phyloP scores from a whole-genome alignment of 441 rosid genomes.

The Populus trichocarpa region DNA sequence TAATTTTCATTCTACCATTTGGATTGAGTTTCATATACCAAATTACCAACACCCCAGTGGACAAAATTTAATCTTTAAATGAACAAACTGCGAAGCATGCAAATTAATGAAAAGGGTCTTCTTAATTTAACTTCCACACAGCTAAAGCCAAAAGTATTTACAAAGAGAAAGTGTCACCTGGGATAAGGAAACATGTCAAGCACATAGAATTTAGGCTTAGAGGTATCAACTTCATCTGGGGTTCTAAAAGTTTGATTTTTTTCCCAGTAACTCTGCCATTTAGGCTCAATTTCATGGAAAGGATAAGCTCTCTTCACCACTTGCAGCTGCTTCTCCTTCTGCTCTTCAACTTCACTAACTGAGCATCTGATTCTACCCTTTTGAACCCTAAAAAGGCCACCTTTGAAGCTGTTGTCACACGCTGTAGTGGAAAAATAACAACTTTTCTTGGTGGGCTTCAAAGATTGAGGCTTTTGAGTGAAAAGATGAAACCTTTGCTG shows the following conservation, averaged over 20 bases:
- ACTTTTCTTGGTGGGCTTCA: constrained; percentile 17
- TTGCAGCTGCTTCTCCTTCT: constrained; percentile 20
- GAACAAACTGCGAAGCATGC: neutral
- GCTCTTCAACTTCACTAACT: constrained; percentile 18
- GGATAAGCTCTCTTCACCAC: constrained; percentile 66
- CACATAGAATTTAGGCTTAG: constrained; percentile 90
- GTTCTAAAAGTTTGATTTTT: constrained; percentile 72
- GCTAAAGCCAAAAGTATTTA: neutral
- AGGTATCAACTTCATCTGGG: constrained; percentile 75
- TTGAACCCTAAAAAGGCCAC: constrained; percentile 17
- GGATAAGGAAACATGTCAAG: constrained; percentile 99
- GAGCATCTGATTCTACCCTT: constrained; percentile 32
- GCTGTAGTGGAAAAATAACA: constrained; percentile 12
- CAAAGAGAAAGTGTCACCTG: constrained; percentile 46
- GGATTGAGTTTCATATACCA: neutral
- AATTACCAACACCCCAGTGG: neutral
- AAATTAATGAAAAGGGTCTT: neutral
- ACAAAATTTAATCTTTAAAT: neutral
- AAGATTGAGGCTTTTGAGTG: constrained; percentile 19
- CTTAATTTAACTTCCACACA: neutral
- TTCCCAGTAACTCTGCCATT: constrained; percentile 93
- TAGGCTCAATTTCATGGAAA: constrained; percentile 85
- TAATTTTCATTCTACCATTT: neutral
- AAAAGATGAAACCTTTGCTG: constrained; percentile 8
- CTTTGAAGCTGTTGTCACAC: neutral